Evolutionary conservation across 257 asterid species (phyloP).

Genomic region (Ocimum tenuiflorum): DNA sequence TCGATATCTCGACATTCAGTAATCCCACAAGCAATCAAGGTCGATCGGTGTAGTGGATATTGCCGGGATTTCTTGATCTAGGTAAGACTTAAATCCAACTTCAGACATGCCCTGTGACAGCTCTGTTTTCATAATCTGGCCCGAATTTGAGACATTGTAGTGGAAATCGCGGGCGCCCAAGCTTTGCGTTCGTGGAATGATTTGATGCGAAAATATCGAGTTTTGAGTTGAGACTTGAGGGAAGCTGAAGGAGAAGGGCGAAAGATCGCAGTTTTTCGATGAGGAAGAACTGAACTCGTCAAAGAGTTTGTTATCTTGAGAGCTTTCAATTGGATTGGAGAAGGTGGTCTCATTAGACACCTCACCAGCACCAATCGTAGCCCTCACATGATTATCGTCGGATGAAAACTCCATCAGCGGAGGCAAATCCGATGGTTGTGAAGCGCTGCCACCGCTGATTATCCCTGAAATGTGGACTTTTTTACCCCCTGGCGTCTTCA

Average conservation of each 20-base stretch:
- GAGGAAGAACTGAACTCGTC: conserved; percentile 24
- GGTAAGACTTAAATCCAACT: conserved; percentile 8
- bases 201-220: conserved; percentile 25
- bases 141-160: no score
- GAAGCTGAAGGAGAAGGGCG: conserved; percentile 10
- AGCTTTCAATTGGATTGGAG: conserved; percentile 43
- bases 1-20: conserved; percentile 11
- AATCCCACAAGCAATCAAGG: conserved; percentile 39
- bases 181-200: conserved; percentile 21
- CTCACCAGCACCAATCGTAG: conserved; percentile 16
- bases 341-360: conserved; percentile 42
- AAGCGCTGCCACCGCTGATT: background rate
- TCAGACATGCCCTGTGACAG: conserved; percentile 18
- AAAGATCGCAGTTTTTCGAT: conserved; percentile 21
- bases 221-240: conserved; percentile 23
- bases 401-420: conserved; percentile 46
- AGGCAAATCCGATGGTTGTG: conserved; percentile 38
- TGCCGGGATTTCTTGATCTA: conserved; percentile 23
- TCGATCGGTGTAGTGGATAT: conserved; percentile 23
- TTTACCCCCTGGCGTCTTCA: conserved; percentile 58
- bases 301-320: conserved; percentile 11
- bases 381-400: conserved; percentile 22
- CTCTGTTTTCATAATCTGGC: conserved; percentile 33
- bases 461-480: conserved; percentile 52
- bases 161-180: conserved; percentile 18